These are phyloP conservation scores for Cercospora beticola DNA, from an alignment of 2,329 filamentous ascomycete genomes.

Conservation along the genomic window DNA sequence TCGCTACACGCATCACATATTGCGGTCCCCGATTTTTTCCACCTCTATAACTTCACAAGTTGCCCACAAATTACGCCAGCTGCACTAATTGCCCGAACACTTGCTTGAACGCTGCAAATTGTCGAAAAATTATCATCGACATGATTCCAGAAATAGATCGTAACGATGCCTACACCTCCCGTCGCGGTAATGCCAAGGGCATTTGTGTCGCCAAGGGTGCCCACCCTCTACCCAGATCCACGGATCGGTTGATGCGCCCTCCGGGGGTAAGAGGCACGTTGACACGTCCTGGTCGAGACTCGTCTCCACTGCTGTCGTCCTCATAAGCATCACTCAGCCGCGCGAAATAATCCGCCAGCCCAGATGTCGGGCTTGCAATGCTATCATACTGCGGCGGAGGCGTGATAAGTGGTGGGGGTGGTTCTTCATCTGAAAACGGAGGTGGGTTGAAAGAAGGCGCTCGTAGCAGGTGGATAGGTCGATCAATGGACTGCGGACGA, in stretches of 20 bases:
- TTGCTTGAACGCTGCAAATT: constrained; percentile 10
- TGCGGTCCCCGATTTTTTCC: neutral
- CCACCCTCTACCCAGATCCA: constrained; percentile 60
- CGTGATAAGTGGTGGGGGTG: constrained; percentile 71
- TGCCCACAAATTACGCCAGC: neutral
- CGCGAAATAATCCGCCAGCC: constrained; percentile 82
- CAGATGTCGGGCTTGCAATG: constrained; percentile 69
- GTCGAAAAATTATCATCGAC: neutral
- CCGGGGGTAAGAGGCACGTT: constrained; percentile 65
- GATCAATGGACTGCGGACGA: constrained; percentile 41
- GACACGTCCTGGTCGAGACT: constrained; percentile 40
- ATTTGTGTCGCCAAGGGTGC: constrained; percentile 22
- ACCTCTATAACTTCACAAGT: neutral
- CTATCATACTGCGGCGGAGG: constrained; percentile 83
- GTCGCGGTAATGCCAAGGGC: constrained; percentile 7
- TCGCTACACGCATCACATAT: neutral
- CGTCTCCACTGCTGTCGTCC: constrained; percentile 43
- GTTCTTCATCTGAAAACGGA: constrained; percentile 77
- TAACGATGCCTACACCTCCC: constrained; percentile 3
- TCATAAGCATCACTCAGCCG: constrained; percentile 66
- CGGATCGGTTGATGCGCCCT: constrained; percentile 61
- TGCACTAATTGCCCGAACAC: neutral
- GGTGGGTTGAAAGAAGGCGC: constrained; percentile 86
- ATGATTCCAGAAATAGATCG: neutral
- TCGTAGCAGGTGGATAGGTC: constrained; percentile 82